A percentile compares a stretch with the other conserved stretches of the same genome.
Evolutionary conservation across 805 yeast species (phyloP).

Genomic region (Sugiyamaella mastotermitis): DNA sequence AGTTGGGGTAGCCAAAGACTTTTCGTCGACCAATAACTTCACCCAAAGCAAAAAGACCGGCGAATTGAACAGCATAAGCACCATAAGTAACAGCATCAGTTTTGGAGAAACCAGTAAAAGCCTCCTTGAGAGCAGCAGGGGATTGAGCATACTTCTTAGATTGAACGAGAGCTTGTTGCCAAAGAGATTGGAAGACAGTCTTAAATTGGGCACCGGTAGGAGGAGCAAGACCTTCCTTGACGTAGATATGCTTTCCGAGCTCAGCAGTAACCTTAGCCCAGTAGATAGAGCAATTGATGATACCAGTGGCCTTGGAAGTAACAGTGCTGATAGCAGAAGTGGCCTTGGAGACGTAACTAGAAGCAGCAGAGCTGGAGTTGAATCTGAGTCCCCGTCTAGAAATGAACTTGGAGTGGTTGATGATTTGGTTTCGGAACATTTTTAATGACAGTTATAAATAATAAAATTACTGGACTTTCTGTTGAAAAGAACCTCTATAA

Average conservation of each 20-base stretch:
- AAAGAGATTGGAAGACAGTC: slow-evolving; percentile 56
- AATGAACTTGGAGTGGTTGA: slow-evolving; percentile 6
- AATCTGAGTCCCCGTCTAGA: slow-evolving; percentile 7
- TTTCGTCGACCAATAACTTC: slow-evolving; percentile 96
- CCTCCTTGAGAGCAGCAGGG: slow-evolving; percentile 49
- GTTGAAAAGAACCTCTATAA: too few relatives aligned
- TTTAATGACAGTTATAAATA: too few relatives aligned
- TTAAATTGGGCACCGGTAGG: slow-evolving; percentile 75
- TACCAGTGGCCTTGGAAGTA: slow-evolving; percentile 35
- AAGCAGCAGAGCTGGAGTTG: slow-evolving; percentile 7
- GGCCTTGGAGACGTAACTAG: slow-evolving; percentile 32
- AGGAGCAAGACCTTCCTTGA: slow-evolving; percentile 90
- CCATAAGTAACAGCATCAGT: slow-evolving; percentile 59
- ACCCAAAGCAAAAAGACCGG: slow-evolving; percentile 90
- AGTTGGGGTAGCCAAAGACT: slow-evolving; percentile 72
- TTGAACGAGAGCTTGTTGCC: slow-evolving; percentile 36
- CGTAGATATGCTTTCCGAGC: slow-evolving; percentile 71
- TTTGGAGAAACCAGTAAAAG: slow-evolving; percentile 45
- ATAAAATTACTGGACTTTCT: too few relatives aligned
- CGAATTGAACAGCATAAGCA: slow-evolving; percentile 72
- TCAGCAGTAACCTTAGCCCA: slow-evolving; percentile 66
- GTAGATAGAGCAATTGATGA: slow-evolving; percentile 59
- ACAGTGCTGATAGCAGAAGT: slow-evolving; percentile 28
- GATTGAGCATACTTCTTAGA: slow-evolving; percentile 37
- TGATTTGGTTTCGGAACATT: slow-evolving; percentile 9